A percentile compares a stretch with the other conserved stretches of the same genome.
phyloP scores from a whole-genome alignment of 1,139 yeast species.

The Scheffersomyces insectosa region DNA sequence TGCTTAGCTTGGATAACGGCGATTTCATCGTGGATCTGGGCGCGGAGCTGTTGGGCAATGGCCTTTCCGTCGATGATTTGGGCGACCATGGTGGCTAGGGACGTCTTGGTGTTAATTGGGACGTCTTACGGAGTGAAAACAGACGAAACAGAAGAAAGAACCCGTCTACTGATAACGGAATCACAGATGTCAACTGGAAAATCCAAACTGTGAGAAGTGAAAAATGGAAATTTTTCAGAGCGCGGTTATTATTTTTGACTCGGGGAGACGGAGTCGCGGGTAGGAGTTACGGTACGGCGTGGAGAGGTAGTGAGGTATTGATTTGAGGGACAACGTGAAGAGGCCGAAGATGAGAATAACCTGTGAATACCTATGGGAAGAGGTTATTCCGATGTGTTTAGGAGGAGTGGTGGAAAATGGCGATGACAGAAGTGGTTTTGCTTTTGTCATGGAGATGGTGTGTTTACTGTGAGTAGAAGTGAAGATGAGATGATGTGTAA shows the following conservation, averaged over 20 bases:
- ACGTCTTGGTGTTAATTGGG: not conserved
- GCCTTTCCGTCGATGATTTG: conserved; percentile 68
- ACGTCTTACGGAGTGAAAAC: too few species aligned
- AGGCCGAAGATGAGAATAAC: not conserved
- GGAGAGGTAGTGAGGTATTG: too few species aligned
- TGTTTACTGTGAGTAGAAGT: too few species aligned
- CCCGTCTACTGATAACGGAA: not conserved
- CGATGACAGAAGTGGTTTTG: too few species aligned
- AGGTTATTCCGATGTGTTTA: too few species aligned
- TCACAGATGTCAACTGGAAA: not conserved
- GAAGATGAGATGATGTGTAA: too few species aligned
- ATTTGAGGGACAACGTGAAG: not conserved
- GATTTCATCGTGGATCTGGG: conserved; percentile 56
- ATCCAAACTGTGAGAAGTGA: not conserved
- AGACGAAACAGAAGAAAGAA: too few species aligned
- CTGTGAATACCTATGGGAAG: not conserved
- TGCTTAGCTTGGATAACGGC: conserved; percentile 51
- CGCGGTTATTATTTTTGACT: conserved; percentile 8
- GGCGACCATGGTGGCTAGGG: conserved; percentile 27
- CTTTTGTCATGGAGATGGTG: too few species aligned
- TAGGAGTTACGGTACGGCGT: too few species aligned
- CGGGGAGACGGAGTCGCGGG: conserved; percentile 5
- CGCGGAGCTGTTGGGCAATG: conserved; percentile 58
- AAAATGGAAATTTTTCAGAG: not conserved
- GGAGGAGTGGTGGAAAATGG: not conserved